Percentiles rank a stretch among this genome's conserved stretches.
Conservation (phyloP, 257 asterid species). For the Primulina eburnea region DNA sequence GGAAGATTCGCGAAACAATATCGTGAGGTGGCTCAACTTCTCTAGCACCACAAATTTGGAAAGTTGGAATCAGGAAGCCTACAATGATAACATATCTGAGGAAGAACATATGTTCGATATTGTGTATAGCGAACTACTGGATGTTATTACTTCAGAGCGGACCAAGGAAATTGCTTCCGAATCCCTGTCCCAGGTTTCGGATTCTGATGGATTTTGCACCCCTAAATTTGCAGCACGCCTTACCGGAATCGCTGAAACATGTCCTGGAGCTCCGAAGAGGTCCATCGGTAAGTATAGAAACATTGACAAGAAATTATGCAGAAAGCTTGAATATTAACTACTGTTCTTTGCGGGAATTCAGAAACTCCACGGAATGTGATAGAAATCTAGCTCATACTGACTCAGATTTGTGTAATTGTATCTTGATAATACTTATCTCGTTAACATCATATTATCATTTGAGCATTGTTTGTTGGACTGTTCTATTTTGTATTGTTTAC, state of each 20-base stretch:
- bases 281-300: constrained; percentile 25
- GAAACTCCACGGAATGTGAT: background rate
- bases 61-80: constrained; percentile 4
- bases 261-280: constrained; percentile 59
- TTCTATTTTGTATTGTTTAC: background rate
- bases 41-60: constrained; percentile 9
- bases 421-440: background rate
- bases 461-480: background rate
- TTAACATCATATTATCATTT: background rate
- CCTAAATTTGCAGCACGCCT: constrained; percentile 44
- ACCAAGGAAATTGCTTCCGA: constrained; percentile 23
- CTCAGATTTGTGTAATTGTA: constrained; percentile 5
- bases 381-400: background rate
- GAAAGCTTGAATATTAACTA: constrained; percentile 49
- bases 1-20: constrained; percentile 31
- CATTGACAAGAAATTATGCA: constrained; percentile 46
- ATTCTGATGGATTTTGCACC: constrained; percentile 36
- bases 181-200: constrained; percentile 17
- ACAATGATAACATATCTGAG: constrained; percentile 16
- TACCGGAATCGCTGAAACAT: constrained; percentile 41
- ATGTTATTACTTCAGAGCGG: constrained; percentile 38
- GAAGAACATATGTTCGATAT: constrained; percentile 39
- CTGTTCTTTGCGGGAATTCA: background rate
- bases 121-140: constrained; percentile 36
- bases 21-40: constrained; percentile 41